Evolutionary conservation across 2,329 filamentous ascomycete species (phyloP).

Genomic region (Thielaviopsis populi): DNA sequence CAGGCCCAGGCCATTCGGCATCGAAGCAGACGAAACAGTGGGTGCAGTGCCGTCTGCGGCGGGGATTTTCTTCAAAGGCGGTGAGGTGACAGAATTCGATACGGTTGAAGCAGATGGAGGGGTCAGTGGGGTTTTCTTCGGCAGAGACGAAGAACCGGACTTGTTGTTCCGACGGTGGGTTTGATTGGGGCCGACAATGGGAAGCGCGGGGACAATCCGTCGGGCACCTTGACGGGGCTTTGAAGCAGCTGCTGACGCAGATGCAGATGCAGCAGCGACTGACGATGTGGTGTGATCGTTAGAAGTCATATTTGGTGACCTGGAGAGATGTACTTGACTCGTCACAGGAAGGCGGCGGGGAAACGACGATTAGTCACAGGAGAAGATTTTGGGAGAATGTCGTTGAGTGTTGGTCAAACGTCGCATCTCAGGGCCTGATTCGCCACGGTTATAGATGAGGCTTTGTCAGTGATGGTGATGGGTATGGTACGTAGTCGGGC

Average conservation of each 20-base stretch:
- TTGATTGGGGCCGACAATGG: slow-evolving; percentile 6
- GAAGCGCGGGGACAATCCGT: slow-evolving; percentile 9
- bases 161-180: slow-evolving; percentile 3
- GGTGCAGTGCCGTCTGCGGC: neutral
- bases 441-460: neutral
- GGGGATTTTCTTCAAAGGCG: neutral
- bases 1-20: neutral
- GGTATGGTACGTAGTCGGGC: neutral
- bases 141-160: neutral
- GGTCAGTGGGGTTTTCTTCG: neutral
- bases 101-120: neutral
- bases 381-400: slow-evolving; percentile 7
- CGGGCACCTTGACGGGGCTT: neutral
- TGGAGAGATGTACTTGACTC: slow-evolving; percentile 3
- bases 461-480: neutral
- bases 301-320: slow-evolving; percentile 8
- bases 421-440: slow-evolving; percentile 16
- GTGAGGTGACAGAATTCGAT: neutral
- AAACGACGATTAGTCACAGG: slow-evolving; percentile 12
- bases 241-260: neutral
- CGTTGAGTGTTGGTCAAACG: slow-evolving; percentile 11
- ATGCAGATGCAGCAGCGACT: neutral
- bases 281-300: slow-evolving; percentile 1
- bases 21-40: neutral
- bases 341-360: neutral